Percentiles rank a stretch among this genome's conserved stretches.
Conservation (phyloP, 306 rosid genomes). For the Glycine soja region DNA sequence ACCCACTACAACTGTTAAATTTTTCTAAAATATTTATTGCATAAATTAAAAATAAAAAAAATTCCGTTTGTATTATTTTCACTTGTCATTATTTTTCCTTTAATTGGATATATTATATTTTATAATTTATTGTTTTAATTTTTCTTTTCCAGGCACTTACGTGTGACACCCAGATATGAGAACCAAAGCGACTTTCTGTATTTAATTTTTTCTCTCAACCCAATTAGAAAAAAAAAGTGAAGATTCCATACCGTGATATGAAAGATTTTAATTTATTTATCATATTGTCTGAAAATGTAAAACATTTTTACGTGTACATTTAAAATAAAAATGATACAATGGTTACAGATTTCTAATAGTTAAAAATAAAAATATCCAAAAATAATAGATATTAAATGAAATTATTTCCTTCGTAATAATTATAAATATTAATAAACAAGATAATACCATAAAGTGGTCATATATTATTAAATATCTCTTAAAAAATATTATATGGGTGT, state of each 20-base stretch:
- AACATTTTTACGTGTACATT: neutral
- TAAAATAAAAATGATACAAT: too few species aligned
- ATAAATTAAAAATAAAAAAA: neutral
- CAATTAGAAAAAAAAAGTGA: slow-evolving; percentile 10
- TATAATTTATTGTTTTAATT: neutral
- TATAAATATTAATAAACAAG: too few species aligned
- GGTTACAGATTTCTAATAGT: too few species aligned
- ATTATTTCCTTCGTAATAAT: too few species aligned
- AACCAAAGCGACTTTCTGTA: slow-evolving; percentile 25
- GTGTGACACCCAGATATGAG: slow-evolving; percentile 3
- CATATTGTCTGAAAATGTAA: neutral
- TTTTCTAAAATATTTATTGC: slow-evolving; percentile 10
- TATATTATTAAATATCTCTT: neutral
- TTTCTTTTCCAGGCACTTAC: slow-evolving; percentile 11
- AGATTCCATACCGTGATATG: slow-evolving; percentile 50
- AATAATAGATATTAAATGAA: too few species aligned
- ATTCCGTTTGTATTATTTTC: neutral
- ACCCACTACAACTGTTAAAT: slow-evolving; percentile 52
- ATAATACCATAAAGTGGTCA: neutral
- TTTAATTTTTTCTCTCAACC: slow-evolving; percentile 23
- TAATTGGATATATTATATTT: neutral
- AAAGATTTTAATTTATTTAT: neutral
- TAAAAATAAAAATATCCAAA: too few species aligned
- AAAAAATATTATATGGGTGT: neutral
- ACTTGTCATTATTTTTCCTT: slow-evolving; percentile 19